phyloP scores from a whole-genome alignment of 495 filamentous ascomycete species.

The Darksidea phi region DNA sequence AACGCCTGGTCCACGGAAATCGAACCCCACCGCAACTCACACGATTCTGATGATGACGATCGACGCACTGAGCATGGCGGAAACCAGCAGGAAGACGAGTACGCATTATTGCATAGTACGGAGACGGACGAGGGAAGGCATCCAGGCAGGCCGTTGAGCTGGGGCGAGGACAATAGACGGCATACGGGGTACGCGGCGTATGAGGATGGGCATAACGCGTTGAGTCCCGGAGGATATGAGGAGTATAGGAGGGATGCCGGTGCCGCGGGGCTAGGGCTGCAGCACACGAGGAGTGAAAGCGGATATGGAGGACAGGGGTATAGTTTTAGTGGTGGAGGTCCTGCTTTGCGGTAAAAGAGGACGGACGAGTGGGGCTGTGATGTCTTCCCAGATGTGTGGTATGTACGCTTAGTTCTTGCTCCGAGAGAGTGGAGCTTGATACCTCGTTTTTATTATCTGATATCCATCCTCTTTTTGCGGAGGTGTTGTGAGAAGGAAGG shows the following conservation, averaged over 20 bases:
- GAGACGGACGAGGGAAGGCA: constrained; percentile 37
- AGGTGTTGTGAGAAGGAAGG: background rate
- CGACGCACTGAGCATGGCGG: constrained; percentile 33
- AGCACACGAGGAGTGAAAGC: background rate
- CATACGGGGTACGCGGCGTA: constrained; percentile 23
- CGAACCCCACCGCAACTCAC: constrained; percentile 8
- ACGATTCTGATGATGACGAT: constrained; percentile 35
- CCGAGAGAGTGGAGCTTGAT: no score
- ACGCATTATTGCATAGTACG: constrained; percentile 33
- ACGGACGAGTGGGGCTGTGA: no score
- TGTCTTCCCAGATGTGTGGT: no score
- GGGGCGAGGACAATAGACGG: constrained; percentile 31
- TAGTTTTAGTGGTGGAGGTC: constrained; percentile 31
- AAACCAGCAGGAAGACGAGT: constrained; percentile 37
- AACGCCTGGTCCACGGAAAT: constrained; percentile 42
- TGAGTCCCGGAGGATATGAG: constrained; percentile 39
- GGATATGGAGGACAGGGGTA: constrained; percentile 19
- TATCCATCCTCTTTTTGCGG: no score
- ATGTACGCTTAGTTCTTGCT: no score
- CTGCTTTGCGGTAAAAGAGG: constrained; percentile 14
- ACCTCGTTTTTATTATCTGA: no score
- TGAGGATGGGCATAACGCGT: constrained; percentile 26
- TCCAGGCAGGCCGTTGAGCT: constrained; percentile 40
- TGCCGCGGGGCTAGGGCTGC: background rate
- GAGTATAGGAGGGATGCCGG: constrained; percentile 31